Evolutionary conservation across 441 rosid species (phyloP).

Genomic region (Eruca vesicaria): DNA sequence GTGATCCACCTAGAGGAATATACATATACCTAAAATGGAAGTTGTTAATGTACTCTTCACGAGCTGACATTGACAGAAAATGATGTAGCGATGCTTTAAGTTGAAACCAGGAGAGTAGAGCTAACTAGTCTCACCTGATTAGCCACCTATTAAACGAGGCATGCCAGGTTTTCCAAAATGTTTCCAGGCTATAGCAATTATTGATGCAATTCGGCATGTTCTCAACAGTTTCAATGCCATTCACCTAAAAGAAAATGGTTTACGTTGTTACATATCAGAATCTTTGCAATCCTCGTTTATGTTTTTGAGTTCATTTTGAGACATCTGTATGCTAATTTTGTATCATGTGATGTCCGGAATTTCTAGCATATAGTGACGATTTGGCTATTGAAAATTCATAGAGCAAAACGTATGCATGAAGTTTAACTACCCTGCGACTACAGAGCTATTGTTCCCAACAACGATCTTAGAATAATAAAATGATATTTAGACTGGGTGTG

Average conservation of each 20-base stretch:
- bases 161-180: conserved; percentile 99
- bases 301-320: neutral
- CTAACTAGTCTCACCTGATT: conserved; percentile 59
- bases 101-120: conserved; percentile 14
- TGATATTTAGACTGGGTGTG: neutral
- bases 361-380: neutral
- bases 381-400: neutral
- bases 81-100: neutral
- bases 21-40: conserved; percentile 77
- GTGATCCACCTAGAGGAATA: conserved; percentile 93
- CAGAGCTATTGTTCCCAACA: neutral
- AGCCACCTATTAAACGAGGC: conserved; percentile 99
- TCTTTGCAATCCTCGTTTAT: neutral
- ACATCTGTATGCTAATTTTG: neutral
- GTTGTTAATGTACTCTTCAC: neutral
- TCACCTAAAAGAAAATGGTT: conserved; percentile 45
- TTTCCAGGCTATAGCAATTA: conserved; percentile 86
- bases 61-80: neutral
- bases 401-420: neutral
- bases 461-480: neutral
- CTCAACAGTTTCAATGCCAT: conserved; percentile 89
- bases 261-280: neutral
- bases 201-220: conserved; percentile 94
- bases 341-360: neutral
- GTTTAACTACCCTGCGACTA: neutral